Evolutionary conservation across 176 grass and related monocot genomes (phyloP).

Genomic region (Phoenix roebelenii): DNA sequence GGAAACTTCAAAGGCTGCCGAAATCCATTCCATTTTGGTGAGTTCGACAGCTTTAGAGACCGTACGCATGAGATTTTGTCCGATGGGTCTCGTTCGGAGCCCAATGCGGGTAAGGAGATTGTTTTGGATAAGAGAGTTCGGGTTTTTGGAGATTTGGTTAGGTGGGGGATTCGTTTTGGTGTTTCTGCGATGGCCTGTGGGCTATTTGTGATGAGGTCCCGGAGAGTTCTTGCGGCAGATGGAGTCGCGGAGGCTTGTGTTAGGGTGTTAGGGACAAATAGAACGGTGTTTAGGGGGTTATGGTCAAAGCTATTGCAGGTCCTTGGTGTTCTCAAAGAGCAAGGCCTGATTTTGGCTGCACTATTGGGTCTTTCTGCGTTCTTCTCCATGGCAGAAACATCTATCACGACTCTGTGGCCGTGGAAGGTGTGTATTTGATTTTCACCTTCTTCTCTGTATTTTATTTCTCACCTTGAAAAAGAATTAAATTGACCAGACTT

Average conservation of each 20-base stretch:
- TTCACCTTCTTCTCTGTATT: background rate
- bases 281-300: conserved; percentile 24
- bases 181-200: conserved; percentile 23
- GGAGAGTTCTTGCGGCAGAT: conserved; percentile 23
- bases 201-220: conserved; percentile 12
- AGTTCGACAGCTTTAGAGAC: too few species aligned
- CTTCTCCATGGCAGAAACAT: conserved; percentile 97
- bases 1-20: too few species aligned
- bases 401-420: conserved; percentile 95
- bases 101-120: too few species aligned
- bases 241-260: conserved; percentile 10
- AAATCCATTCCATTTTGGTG: too few species aligned
- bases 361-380: conserved; percentile 83
- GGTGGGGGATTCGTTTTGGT: conserved; percentile 17
- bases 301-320: conserved; percentile 58
- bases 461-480: too few species aligned
- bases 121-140: too few species aligned
- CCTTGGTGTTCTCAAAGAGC: conserved; percentile 68
- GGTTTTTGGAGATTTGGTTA: conserved; percentile 10
- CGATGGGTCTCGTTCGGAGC: too few species aligned
- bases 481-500: too few species aligned
- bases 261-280: conserved; percentile 5
- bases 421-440: conserved; percentile 61
- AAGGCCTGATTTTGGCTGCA: conserved; percentile 51
- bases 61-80: too few species aligned